Conservation (phyloP, 371 early-diverging fungal species). For the Mortierella sp. region DNA sequence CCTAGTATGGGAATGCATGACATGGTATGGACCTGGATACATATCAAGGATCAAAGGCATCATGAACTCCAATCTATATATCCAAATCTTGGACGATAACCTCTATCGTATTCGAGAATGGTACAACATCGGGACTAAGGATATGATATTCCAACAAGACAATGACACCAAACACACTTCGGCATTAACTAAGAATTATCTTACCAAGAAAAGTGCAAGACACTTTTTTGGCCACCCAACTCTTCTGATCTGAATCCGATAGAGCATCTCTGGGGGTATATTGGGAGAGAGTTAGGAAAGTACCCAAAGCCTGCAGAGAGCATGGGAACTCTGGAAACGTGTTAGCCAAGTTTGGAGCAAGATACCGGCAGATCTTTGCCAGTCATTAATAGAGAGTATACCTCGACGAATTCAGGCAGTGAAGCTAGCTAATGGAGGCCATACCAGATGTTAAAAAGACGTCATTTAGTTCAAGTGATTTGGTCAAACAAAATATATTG, state of each 20-base stretch:
- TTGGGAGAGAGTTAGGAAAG: no score
- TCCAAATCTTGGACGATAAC: not conserved
- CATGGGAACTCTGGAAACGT: no score
- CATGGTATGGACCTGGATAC: constrained; percentile 1
- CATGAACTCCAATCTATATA: not conserved
- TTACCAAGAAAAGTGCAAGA: constrained; percentile 7
- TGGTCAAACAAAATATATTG: no score
- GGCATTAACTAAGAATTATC: constrained; percentile 16
- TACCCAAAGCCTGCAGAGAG: no score
- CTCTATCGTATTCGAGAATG: not conserved
- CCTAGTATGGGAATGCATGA: constrained; percentile 1
- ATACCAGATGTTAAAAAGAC: no score
- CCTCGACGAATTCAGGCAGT: no score
- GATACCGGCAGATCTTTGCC: no score
- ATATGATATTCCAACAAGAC: constrained; percentile 46
- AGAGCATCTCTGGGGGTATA: no score
- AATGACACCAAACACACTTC: constrained; percentile 45
- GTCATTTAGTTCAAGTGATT: no score
- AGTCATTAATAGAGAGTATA: no score
- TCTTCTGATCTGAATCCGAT: constrained; percentile 26
- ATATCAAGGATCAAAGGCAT: not conserved
- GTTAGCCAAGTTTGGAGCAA: no score
- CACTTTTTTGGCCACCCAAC: not conserved
- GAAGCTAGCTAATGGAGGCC: no score
- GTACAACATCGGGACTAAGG: not conserved